Base-by-base conservation (phyloP, 75 land plant genomes). In the Azolla pinnata region DNA sequence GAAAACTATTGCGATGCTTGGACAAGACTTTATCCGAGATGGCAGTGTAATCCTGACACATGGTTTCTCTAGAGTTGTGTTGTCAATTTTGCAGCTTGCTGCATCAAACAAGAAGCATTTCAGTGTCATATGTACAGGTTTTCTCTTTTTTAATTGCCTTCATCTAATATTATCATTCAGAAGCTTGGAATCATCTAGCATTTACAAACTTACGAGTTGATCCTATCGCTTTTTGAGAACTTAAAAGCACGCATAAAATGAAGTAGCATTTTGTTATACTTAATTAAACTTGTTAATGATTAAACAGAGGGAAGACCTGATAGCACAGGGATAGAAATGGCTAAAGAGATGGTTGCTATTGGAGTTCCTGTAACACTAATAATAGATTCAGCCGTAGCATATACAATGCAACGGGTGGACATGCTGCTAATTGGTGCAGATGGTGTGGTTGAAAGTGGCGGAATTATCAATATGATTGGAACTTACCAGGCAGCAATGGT, bases 381-480 rank as follows among this genome's bases (percentile, higher is more conserved):
- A 33, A 70, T 88, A 31, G 97, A 92, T 56, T 84, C 95, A 24
- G 97, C 96, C n/a, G 86, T 88, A 35, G 97, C 95, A 20, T 88
- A 88, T 64, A 63, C 83, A 0, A 84, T 91, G 89, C 92, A 88
- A 59, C 83, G 85, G 62, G 84, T 92, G 42, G 96, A 92, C 62
- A 92, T 88, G 96, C 79, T 92, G 28, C 62, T 92, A 65, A 75
- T 92, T 30, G 97, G 97, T n/a, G 97, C 97, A 29, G 97, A 92
- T 80, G 97, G 97, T 14, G 96, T 92, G 30, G 89, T 88, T 31
- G 97, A 92, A 60, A 92, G 90, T 72, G 97, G 97, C 32, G 96
- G 97, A 16, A 83, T 92, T 42, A 92, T 92, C 51, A 92, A 92
- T 61, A 77, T 82, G 79, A 85, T 92, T 83, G 97, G 97, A 8